phyloP scores from a whole-genome alignment of 768 basidiomycete genomes.

The Agaricus subrufescens region DNA sequence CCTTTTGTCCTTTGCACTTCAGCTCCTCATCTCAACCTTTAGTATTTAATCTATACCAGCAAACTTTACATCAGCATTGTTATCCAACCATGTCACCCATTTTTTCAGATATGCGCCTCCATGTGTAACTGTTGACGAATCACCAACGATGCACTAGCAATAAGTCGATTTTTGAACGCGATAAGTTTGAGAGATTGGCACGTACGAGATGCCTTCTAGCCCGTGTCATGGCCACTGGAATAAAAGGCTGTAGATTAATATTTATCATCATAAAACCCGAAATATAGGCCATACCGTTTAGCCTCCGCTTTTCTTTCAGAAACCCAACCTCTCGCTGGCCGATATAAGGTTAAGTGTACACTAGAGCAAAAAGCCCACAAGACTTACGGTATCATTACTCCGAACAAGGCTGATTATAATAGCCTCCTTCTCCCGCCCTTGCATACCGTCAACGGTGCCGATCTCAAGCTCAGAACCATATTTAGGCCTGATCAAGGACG shows the following conservation, averaged over 20 bases:
- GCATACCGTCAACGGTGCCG: conserved; percentile 95
- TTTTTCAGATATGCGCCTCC: conserved; percentile 81
- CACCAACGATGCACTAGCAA: conserved; percentile 83
- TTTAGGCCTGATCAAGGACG: conserved; percentile 67
- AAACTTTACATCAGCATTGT: conserved; percentile 86
- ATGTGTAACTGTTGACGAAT: conserved; percentile 85
- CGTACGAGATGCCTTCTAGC: conserved; percentile 83
- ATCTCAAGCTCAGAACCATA: conserved; percentile 76
- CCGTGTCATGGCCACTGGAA: conserved; percentile 83
- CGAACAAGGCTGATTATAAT: conserved; percentile 90
- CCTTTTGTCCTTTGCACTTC: not conserved
- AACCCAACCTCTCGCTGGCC: conserved; percentile 86
- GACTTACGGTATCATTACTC: conserved; percentile 74
- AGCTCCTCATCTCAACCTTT: not conserved
- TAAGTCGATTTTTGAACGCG: not conserved
- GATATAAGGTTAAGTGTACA: conserved; percentile 3
- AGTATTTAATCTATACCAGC: conserved; percentile 56
- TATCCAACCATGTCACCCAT: conserved; percentile 91
- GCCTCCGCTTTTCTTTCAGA: conserved; percentile 82
- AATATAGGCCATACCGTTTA: conserved; percentile 61
- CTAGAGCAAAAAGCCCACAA: not conserved
- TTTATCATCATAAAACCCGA: conserved; percentile 1
- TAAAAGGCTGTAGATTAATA: not conserved
- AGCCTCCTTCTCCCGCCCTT: conserved; percentile 94
- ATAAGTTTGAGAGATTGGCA: conserved; percentile 11